Base-by-base conservation (phyloP, 805 yeast genomes). In the Candida alai region DNA sequence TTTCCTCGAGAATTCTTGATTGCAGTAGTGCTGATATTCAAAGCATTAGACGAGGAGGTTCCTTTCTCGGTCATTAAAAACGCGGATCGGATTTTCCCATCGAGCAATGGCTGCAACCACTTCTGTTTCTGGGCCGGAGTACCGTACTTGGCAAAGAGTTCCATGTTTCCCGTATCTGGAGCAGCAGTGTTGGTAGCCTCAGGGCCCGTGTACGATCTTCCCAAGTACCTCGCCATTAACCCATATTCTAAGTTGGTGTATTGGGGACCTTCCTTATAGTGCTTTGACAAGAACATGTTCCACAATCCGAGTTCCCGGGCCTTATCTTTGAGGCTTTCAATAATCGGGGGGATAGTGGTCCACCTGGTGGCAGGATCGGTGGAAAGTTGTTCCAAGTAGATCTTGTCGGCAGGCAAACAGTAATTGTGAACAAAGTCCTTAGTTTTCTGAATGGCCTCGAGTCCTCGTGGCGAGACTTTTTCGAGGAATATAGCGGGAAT, bases 111-210 rank as follows among this genome's bases (percentile, higher is more conserved):
- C 35, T 50, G 49, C 41, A 78, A 62, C 71, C 76, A 78, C 37
- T 50, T 56, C 42, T 60, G 52, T 51, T 65, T 64, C 21, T 67
- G 73, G 28, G 43, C 47, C 3, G 45, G 40, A 8, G 51, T 48
- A 14, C 72, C 73, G 42, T 60, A 66, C 56, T 61, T 68, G 61
- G 60, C 72, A 49, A 49, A 51, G 40, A 60, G 54, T 49, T 68
- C 74, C 78, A 72, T 78, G 49, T 78, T 76, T 3, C 84, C 83
- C 7, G 84, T 77, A 44, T 78, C 84, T 6, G 84, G 84, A 8
- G 84, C 83, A 37, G 52, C 56, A 12, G 76, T 70, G 49, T 78
- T 78, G 40, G 80, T 73, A 14, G 71, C 80, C 49, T 74, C 81
- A 2, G 82, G 76, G 1, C 76, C 83, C 35, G 67, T 51, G 32